Percentiles rank a stretch among this genome's conserved stretches.
phyloP scores from a whole-genome alignment of 495 filamentous ascomycete species.

The Xylaria scruposa region DNA sequence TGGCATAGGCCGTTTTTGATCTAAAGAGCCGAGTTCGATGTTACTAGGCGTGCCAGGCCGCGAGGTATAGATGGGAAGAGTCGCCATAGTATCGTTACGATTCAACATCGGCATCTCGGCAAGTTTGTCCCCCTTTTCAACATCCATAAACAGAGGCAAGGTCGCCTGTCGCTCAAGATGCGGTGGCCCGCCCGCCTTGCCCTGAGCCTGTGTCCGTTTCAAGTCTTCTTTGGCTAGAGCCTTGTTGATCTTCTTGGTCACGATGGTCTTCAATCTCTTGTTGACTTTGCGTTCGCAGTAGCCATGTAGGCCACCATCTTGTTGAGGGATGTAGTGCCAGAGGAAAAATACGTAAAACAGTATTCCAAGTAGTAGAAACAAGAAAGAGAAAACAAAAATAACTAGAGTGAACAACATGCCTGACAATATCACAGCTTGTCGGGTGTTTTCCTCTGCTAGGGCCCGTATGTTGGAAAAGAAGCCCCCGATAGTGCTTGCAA shows the following conservation, averaged over 20 bases:
- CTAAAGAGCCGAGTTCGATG: slow-evolving; percentile 56
- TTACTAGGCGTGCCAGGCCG: slow-evolving; percentile 59
- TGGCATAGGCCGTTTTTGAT: slow-evolving; percentile 52
- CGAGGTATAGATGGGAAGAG: slow-evolving; percentile 67
- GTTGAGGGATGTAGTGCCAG: slow-evolving; percentile 82
- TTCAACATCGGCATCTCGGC: slow-evolving; percentile 65
- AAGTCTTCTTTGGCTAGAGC: slow-evolving; percentile 77
- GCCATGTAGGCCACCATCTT: slow-evolving; percentile 76
- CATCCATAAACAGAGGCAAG: slow-evolving; percentile 65
- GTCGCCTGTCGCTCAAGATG: slow-evolving; percentile 68
- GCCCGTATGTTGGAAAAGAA: slow-evolving; percentile 80
- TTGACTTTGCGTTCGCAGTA: slow-evolving; percentile 94
- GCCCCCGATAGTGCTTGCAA: slow-evolving; percentile 61
- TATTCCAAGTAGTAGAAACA: slow-evolving; percentile 74
- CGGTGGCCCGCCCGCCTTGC: slow-evolving; percentile 59
- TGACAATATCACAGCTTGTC: slow-evolving; percentile 79
- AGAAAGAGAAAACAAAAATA: slow-evolving; percentile 83
- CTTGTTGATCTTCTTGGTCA: slow-evolving; percentile 81
- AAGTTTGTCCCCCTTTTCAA: slow-evolving; percentile 58
- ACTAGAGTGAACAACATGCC: slow-evolving; percentile 92
- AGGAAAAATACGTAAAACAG: slow-evolving; percentile 86
- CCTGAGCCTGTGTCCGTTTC: slow-evolving; percentile 62
- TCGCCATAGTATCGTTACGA: slow-evolving; percentile 71
- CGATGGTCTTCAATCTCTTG: slow-evolving; percentile 77
- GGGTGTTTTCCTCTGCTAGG: slow-evolving; percentile 71